phyloP scores from a whole-genome alignment of 345 rosid genomes.

The Aurinia saxatilis region DNA sequence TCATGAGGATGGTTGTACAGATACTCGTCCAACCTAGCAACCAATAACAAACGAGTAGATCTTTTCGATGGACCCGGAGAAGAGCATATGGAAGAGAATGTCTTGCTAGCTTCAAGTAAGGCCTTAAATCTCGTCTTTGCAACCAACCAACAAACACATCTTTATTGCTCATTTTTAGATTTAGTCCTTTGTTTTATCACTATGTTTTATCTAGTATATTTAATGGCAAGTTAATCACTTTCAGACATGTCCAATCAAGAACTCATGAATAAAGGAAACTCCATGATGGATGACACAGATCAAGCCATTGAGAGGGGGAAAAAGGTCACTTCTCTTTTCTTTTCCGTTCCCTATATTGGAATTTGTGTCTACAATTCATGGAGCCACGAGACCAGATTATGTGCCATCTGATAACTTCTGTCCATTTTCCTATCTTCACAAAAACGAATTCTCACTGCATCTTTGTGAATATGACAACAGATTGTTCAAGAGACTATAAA shows the following conservation, averaged over 20 bases:
- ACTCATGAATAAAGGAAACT: constrained; percentile 60
- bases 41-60: constrained; percentile 70
- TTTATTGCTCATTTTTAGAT: not conserved
- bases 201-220: too few relatives aligned
- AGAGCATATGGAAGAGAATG: constrained; percentile 77
- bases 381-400: not conserved
- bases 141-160: too few relatives aligned
- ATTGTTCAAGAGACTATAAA: constrained; percentile 80
- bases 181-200: not conserved
- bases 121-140: not conserved
- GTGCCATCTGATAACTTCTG: not conserved
- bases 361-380: not conserved
- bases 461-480: constrained; percentile 31
- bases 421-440: not conserved
- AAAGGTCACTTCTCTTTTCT: constrained; percentile 35
- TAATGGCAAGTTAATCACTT: constrained; percentile 5
- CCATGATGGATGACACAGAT: constrained; percentile 93
- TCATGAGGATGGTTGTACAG: constrained; percentile 33
- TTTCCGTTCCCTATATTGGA: not conserved
- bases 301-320: constrained; percentile 86
- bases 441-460: not conserved
- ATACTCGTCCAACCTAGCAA: constrained; percentile 63
- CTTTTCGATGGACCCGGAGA: constrained; percentile 86
- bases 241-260: constrained; percentile 88
- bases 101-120: constrained; percentile 83